phyloP scores from a whole-genome alignment of 495 filamentous ascomycete genomes.

The Jackrogersella minutella region DNA sequence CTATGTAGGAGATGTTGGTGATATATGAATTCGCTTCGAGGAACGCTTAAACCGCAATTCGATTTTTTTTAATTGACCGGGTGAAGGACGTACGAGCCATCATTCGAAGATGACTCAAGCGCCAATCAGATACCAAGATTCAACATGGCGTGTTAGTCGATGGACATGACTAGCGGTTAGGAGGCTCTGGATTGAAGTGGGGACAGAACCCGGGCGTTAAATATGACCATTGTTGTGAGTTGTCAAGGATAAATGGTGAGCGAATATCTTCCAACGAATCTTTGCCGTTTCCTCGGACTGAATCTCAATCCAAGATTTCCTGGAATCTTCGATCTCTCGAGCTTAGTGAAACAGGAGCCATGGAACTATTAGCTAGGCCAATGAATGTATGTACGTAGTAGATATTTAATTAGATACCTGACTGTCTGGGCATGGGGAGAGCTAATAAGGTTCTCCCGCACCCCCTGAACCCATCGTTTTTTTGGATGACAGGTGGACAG shows the following conservation, averaged over 20 bases:
- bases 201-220: constrained; percentile 14
- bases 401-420: too few relatives aligned
- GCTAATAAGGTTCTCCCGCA: neutral
- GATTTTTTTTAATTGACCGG: neutral
- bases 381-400: neutral
- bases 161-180: constrained; percentile 14
- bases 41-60: neutral
- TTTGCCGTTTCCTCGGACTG: neutral
- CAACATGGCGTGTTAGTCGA: constrained; percentile 10
- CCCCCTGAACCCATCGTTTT: neutral
- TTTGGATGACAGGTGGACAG: neutral
- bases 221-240: neutral
- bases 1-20: neutral
- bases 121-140: constrained; percentile 8
- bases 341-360: constrained; percentile 1
- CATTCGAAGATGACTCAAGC: neutral
- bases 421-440: too few relatives aligned
- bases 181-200: constrained; percentile 26
- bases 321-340: neutral
- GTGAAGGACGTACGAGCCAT: neutral
- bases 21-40: neutral
- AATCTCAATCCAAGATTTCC: constrained; percentile 3
- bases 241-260: neutral
- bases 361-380: neutral
- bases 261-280: neutral